Conservation (phyloP, 257 asterid species). For the Prunella vulgaris region DNA sequence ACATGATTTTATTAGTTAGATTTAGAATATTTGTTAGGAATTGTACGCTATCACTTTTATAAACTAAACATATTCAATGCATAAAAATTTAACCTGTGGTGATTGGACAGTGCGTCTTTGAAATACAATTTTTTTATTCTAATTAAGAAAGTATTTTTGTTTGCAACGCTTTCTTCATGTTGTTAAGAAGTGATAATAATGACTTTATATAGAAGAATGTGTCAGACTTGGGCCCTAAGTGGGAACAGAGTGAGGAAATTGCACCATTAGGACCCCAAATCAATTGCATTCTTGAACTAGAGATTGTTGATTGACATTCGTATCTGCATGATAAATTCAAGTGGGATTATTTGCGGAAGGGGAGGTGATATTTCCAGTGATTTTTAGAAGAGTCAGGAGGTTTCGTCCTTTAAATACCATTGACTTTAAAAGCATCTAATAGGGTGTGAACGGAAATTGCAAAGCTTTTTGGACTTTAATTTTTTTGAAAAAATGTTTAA, state of each 20-base stretch:
- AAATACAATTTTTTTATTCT: conserved; percentile 7
- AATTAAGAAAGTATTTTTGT: neutral
- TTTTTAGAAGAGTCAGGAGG: too few relatives aligned
- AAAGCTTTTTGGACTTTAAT: too few relatives aligned
- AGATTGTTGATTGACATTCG: too few relatives aligned
- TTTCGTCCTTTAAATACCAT: too few relatives aligned
- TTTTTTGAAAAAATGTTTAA: too few relatives aligned
- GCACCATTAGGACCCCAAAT: neutral
- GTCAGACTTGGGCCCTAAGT: neutral
- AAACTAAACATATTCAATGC: neutral
- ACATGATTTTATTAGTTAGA: conserved; percentile 3
- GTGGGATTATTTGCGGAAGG: too few relatives aligned
- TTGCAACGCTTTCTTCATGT: neutral
- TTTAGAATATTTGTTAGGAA: neutral
- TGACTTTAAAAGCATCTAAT: too few relatives aligned
- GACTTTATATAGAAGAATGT: neutral
- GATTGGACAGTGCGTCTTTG: conserved; percentile 4
- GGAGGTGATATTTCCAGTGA: too few relatives aligned
- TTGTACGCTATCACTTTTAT: neutral
- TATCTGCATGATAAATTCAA: too few relatives aligned
- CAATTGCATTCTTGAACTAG: neutral
- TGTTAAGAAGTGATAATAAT: conserved; percentile 3
- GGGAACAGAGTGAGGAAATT: neutral
- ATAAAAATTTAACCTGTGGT: too few relatives aligned
- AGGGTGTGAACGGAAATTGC: too few relatives aligned